Base-by-base conservation (phyloP, 306 rosid species). In the Herpetospermum pedunculosum region DNA sequence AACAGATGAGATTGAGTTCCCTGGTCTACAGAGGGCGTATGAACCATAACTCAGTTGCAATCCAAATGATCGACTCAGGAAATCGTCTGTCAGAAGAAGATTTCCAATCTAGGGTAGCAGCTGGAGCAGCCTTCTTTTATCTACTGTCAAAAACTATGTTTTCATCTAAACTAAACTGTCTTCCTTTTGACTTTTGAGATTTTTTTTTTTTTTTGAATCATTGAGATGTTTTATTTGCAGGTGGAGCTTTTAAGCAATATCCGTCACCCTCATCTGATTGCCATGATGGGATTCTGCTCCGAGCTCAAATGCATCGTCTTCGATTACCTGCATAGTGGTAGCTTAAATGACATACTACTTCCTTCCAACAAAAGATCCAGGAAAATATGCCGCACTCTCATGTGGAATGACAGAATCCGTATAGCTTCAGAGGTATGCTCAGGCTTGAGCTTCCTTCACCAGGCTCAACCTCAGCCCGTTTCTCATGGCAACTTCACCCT, bases 311-410 rank as follows among this genome's bases (percentile, higher is more conserved):
- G 85, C 81, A 35, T 87, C 57, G 81, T 90, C 70, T 76, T 86
- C 28, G 96, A 92, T 25, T 85, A 85, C 80, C 85, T 92, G 98
- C 81, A 88, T 46, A 80, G 85, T 18, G 96, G 96, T 3, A 87
- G 84, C 82, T 54, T 92, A 23, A 74, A 72, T 13, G 96, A 90
- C 75, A 47, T 78, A 58, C 35, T 92, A 6, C 77, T 79, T 76
- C 79, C 77, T 10, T 28, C 83, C 28, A 12, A 74, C 46, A 72
- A 26, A 41, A 78, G 60, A 55, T 77, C 83, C 2, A 76, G 78
- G 78, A 86, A 78, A 75, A 82, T 79, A 78, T 83, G 72, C 58
- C 85, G 59, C 34, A 78, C 81, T 63, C 78, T 85, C 62, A 26
- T 52, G 3, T 92, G 98, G 96, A 84, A 84, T 0, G 85, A 85